These are phyloP conservation scores for Seminavis robusta DNA, from an alignment of 108 stramenopile species.

Conservation along the genomic window DNA sequence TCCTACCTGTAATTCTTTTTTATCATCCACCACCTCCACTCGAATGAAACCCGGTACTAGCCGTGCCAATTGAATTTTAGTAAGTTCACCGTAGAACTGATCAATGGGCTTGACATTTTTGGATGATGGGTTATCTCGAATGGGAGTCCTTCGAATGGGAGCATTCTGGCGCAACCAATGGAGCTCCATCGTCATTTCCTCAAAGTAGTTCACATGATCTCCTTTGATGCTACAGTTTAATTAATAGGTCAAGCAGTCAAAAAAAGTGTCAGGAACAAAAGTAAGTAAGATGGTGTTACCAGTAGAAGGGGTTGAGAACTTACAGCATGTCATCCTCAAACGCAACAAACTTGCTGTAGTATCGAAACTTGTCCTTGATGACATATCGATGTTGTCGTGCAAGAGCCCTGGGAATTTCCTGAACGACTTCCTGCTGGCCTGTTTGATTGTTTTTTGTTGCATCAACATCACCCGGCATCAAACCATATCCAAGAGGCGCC, in stretches of 20 bases:
- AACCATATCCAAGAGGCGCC: constrained; percentile 51
- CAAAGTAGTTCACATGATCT: constrained; percentile 50
- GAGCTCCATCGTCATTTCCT: constrained; percentile 43
- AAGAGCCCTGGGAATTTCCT: constrained; percentile 37
- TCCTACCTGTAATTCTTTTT: constrained; percentile 15
- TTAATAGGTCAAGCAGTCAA: too few relatives aligned
- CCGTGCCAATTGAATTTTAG: constrained; percentile 36
- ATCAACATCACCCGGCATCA: constrained; percentile 17
- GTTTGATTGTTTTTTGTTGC: constrained; percentile 8
- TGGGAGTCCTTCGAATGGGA: too few relatives aligned
- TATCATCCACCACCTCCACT: constrained; percentile 46
- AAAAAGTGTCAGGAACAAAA: too few relatives aligned
- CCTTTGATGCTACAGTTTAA: constrained; percentile 32
- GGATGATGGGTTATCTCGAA: background rate
- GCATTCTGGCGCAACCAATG: constrained; percentile 12
- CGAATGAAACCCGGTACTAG: constrained; percentile 62
- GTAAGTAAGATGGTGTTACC: too few relatives aligned
- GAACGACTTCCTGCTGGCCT: background rate
- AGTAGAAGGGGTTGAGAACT: too few relatives aligned
- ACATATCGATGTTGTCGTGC: constrained; percentile 72
- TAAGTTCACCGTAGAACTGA: constrained; percentile 23
- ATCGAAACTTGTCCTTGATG: constrained; percentile 50
- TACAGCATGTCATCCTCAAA: constrained; percentile 72
- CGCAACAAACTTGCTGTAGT: constrained; percentile 55
- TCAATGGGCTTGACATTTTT: background rate